These are phyloP conservation scores for Coemansia sp. DNA, from an alignment of 192 early-diverging fungal genomes.

Conservation along the genomic window DNA sequence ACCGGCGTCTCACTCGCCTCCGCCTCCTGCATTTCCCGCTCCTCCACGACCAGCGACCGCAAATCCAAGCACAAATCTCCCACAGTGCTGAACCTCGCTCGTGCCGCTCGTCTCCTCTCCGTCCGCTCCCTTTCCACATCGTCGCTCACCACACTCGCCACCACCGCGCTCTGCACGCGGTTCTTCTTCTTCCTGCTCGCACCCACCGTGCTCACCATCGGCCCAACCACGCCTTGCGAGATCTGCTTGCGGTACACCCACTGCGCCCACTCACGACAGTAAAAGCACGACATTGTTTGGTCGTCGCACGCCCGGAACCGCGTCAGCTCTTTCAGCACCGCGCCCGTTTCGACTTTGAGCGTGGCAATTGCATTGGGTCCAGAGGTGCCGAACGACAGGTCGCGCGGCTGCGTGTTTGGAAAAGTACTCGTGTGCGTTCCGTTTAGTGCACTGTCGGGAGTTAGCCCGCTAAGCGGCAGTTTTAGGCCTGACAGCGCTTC, in stretches of 20 bases:
- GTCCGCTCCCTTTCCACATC: conserved; percentile 31
- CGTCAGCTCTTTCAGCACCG: conserved; percentile 66
- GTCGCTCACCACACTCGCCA: not conserved
- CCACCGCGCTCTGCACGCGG: conserved; percentile 13
- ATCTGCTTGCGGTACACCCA: conserved; percentile 72
- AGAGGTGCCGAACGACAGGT: not conserved
- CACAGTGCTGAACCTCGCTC: conserved; percentile 33
- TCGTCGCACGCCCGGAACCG: conserved; percentile 73
- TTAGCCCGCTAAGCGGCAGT: not conserved
- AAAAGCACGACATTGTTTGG: conserved; percentile 66
- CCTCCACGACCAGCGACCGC: conserved; percentile 33
- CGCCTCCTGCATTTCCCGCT: conserved; percentile 22
- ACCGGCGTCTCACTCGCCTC: conserved; percentile 3
- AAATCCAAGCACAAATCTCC: conserved; percentile 41
- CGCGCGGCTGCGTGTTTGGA: not conserved
- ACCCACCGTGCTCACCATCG: conserved; percentile 2
- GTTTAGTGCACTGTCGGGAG: not conserved
- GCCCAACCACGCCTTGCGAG: conserved; percentile 16
- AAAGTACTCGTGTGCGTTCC: not conserved
- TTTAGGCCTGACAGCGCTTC: conserved; percentile 4
- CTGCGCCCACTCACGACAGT: conserved; percentile 80
- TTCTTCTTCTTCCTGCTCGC: conserved; percentile 39
- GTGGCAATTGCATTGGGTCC: conserved; percentile 51
- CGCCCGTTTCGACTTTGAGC: conserved; percentile 63
- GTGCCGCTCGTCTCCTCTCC: conserved; percentile 47